phyloP scores from a whole-genome alignment of 176 grass and related monocot genomes.

The Melocanna baccifera region DNA sequence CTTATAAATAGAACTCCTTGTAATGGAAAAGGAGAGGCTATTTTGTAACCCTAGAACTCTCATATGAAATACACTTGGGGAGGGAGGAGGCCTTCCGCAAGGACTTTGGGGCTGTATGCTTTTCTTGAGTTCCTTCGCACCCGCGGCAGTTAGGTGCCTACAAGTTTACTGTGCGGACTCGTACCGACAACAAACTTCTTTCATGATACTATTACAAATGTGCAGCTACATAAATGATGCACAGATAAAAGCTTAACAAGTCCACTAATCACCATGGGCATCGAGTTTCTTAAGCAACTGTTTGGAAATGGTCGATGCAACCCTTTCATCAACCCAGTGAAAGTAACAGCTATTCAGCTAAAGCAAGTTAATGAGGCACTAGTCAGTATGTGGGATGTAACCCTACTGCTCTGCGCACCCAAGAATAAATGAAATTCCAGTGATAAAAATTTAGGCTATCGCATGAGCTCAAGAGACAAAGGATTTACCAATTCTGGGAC shows the following conservation, averaged over 20 bases:
- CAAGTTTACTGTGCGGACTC: too few relatives aligned
- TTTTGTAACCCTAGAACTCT: too few relatives aligned
- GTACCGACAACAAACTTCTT: too few relatives aligned
- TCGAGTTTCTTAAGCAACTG: not conserved
- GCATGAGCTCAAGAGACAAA: not conserved
- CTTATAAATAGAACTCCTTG: too few relatives aligned
- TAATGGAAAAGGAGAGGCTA: too few relatives aligned
- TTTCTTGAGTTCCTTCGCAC: too few relatives aligned
- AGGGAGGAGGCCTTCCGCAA: too few relatives aligned
- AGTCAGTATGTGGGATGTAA: not conserved
- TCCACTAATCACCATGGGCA: not conserved
- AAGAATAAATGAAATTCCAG: not conserved
- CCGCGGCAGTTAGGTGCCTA: too few relatives aligned
- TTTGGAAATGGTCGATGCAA: not conserved
- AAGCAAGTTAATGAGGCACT: not conserved
- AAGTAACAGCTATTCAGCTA: not conserved
- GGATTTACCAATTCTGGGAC: conserved; percentile 77
- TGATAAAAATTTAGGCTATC: not conserved
- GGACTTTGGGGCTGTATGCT: too few relatives aligned
- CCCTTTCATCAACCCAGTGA: not conserved
- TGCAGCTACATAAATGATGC: not conserved
- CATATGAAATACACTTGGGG: too few relatives aligned
- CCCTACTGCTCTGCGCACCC: not conserved
- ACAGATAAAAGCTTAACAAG: not conserved
- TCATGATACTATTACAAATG: not conserved